Percentiles rank a stretch among this genome's conserved stretches.
These are phyloP conservation scores for Gossypium bickii DNA, from an alignment of 345 rosid genomes.

Conservation along the genomic window DNA sequence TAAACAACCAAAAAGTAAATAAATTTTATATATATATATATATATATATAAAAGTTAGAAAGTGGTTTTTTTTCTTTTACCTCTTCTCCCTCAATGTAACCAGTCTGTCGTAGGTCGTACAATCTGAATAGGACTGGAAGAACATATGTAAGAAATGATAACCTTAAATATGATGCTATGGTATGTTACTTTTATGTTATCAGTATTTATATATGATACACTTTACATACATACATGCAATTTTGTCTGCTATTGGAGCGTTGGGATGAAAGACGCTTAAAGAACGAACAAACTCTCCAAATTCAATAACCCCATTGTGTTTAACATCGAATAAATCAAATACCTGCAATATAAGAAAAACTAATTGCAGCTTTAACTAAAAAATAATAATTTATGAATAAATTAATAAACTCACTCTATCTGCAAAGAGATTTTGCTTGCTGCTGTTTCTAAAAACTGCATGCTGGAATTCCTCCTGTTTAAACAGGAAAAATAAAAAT, in stretches of 20 bases:
- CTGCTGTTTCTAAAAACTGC: constrained; percentile 43
- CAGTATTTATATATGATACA: not conserved
- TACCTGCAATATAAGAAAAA: constrained; percentile 34
- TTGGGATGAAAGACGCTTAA: constrained; percentile 64
- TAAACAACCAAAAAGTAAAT: constrained; percentile 8
- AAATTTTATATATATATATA: not conserved
- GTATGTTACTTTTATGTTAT: no score
- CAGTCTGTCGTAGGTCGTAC: constrained; percentile 52
- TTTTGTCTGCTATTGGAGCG: constrained; percentile 45
- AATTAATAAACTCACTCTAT: constrained; percentile 37
- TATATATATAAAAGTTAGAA: not conserved
- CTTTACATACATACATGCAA: constrained; percentile 34
- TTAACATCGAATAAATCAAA: constrained; percentile 56
- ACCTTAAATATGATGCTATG: no score
- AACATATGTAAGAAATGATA: not conserved
- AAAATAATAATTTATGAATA: not conserved
- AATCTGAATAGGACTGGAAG: constrained; percentile 59
- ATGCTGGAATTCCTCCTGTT: constrained; percentile 52
- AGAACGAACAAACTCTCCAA: constrained; percentile 68
- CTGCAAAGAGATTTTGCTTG: constrained; percentile 47
- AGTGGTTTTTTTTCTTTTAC: constrained; percentile 22
- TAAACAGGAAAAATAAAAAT: no score
- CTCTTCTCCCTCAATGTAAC: constrained; percentile 57
- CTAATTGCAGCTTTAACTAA: no score
- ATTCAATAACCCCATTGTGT: constrained; percentile 59